A percentile compares a stretch with the other conserved stretches of the same genome.
phyloP scores from a whole-genome alignment of 2,329 filamentous ascomycete species.

The Talaromyces rugulosus region DNA sequence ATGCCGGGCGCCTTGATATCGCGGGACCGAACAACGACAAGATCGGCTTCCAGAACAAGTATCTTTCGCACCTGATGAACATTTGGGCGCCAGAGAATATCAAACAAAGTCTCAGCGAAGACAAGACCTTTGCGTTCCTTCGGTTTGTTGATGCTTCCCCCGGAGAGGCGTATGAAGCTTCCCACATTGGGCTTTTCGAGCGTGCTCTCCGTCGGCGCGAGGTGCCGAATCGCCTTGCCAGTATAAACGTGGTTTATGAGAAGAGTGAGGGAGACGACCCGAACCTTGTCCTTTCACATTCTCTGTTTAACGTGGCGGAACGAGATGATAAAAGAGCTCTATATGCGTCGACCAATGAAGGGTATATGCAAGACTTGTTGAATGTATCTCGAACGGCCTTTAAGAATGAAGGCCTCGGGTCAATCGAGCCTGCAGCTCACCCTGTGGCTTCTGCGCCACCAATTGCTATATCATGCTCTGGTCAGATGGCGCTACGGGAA shows the following conservation, averaged over 20 bases:
- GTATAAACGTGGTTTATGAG: constrained; percentile 65
- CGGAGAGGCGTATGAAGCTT: constrained; percentile 65
- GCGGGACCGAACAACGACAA: constrained; percentile 67
- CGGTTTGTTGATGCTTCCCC: constrained; percentile 77
- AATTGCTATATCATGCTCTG: constrained; percentile 72
- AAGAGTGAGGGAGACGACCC: constrained; percentile 58
- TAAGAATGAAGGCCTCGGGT: constrained; percentile 64
- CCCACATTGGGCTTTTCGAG: constrained; percentile 67
- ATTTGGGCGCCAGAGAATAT: constrained; percentile 83
- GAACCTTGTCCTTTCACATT: constrained; percentile 66
- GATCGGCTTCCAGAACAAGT: constrained; percentile 77
- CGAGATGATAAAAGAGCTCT: constrained; percentile 64
- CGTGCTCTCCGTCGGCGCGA: constrained; percentile 61
- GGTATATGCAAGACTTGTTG: constrained; percentile 69
- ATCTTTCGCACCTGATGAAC: constrained; percentile 78
- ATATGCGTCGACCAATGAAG: constrained; percentile 66
- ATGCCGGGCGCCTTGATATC: constrained; percentile 70
- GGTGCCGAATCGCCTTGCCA: constrained; percentile 56
- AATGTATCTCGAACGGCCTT: constrained; percentile 69
- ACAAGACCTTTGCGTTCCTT: constrained; percentile 79
- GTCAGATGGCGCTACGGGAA: constrained; percentile 61
- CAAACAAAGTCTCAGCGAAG: constrained; percentile 55
- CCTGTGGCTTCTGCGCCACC: constrained; percentile 82
- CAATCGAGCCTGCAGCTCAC: constrained; percentile 75
- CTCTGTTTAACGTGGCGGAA: constrained; percentile 75